These are phyloP conservation scores for Stachybotrys chlorohalonatus DNA, from an alignment of 2,329 filamentous ascomycete genomes.

Conservation along the genomic window DNA sequence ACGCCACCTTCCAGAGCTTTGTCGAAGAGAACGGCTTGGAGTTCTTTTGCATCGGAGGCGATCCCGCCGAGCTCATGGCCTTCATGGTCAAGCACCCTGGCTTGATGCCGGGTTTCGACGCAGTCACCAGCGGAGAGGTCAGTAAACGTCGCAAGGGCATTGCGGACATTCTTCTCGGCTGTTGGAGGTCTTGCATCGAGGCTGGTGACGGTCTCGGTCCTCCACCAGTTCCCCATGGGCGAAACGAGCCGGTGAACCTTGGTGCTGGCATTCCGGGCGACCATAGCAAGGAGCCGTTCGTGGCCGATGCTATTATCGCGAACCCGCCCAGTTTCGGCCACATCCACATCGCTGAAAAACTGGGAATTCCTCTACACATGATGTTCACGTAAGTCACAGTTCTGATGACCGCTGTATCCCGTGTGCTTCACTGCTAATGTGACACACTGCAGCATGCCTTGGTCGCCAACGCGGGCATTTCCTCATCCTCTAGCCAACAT, in stretches of 20 bases:
- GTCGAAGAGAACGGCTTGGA: conserved; percentile 63
- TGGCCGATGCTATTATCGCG: conserved; percentile 74
- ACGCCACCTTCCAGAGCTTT: conserved; percentile 58
- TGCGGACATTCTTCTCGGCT: conserved; percentile 70
- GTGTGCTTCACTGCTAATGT: conserved; percentile 28
- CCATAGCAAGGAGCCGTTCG: conserved; percentile 51
- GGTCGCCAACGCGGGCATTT: conserved; percentile 77
- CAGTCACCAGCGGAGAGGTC: conserved; percentile 68
- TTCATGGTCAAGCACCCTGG: conserved; percentile 90
- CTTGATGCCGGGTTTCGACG: conserved; percentile 73
- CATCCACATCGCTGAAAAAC: conserved; percentile 64
- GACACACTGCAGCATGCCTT: conserved; percentile 73
- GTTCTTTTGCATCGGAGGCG: conserved; percentile 69
- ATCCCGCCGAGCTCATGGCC: conserved; percentile 69
- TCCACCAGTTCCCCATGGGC: conserved; percentile 35
- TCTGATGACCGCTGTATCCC: not conserved
- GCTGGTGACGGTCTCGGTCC: conserved; percentile 56
- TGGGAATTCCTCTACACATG: conserved; percentile 68
- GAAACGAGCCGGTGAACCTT: conserved; percentile 36
- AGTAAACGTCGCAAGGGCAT: conserved; percentile 66
- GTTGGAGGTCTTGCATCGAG: conserved; percentile 80
- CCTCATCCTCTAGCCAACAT: conserved; percentile 82
- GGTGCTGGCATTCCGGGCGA: conserved; percentile 27
- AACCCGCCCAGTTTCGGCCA: conserved; percentile 73
- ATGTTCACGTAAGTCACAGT: conserved; percentile 70